A percentile compares a stretch with the other conserved stretches of the same genome.
Conservation (phyloP, 805 yeast genomes). For the Zygosaccharomyces lentus region DNA sequence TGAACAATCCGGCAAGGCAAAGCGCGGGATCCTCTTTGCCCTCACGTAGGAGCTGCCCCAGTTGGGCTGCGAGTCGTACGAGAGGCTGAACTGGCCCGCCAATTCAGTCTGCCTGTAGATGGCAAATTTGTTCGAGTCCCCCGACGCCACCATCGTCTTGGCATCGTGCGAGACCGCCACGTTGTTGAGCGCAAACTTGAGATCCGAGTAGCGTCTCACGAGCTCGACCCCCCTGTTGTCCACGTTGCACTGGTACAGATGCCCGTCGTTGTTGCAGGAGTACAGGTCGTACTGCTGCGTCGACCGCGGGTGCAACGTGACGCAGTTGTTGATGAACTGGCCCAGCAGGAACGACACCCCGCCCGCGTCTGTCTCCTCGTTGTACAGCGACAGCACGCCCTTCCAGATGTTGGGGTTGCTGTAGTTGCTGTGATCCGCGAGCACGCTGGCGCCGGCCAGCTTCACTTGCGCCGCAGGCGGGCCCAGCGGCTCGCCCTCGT, state of each 20-base stretch:
- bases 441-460: constrained; percentile 28
- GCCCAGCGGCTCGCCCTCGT: constrained; percentile 10
- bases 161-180: constrained; percentile 63
- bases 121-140: constrained; percentile 69
- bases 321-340: constrained; percentile 78
- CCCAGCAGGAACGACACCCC: constrained; percentile 60
- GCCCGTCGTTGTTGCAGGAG: constrained; percentile 80
- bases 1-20: constrained; percentile 29
- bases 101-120: constrained; percentile 41
- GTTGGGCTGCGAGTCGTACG: constrained; percentile 28
- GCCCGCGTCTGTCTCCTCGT: constrained; percentile 45
- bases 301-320: constrained; percentile 46
- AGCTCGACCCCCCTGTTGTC: constrained; percentile 42
- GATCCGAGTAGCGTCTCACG: constrained; percentile 42
- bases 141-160: constrained; percentile 59
- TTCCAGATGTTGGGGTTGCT: constrained; percentile 40
- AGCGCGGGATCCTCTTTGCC: constrained; percentile 30
- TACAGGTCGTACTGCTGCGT: constrained; percentile 50
- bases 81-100: constrained; percentile 26
- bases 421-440: constrained; percentile 30
- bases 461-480: constrained; percentile 27
- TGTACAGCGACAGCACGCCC: constrained; percentile 46
- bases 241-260: constrained; percentile 62
- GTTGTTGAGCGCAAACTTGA: constrained; percentile 70
- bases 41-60: constrained; percentile 33